Percentiles rank a stretch among this genome's conserved stretches.
Conservation (phyloP, 768 basidiomycete species). For the Fibroporia radiculosa region DNA sequence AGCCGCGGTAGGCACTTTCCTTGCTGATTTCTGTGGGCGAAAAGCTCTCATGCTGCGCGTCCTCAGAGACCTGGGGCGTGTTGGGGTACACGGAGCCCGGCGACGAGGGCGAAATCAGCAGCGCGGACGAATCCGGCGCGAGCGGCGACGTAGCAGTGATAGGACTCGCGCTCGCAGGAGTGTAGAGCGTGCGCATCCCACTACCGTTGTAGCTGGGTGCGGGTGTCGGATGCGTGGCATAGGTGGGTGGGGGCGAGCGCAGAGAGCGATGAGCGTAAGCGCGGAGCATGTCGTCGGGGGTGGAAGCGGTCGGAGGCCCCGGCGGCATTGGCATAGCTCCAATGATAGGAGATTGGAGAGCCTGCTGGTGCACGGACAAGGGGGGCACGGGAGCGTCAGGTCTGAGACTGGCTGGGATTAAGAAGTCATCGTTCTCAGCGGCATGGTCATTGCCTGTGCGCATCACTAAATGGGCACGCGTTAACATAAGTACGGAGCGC, state of each 20-base stretch:
- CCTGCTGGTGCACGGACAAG: conserved; percentile 20
- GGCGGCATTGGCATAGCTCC: conserved; percentile 34
- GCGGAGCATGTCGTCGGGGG: conserved; percentile 71
- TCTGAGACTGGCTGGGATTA: conserved; percentile 23
- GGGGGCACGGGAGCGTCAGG: conserved; percentile 26
- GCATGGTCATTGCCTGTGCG: conserved; percentile 40
- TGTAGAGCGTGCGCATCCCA: conserved; percentile 28
- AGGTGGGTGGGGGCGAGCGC: conserved; percentile 24
- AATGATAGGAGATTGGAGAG: conserved; percentile 28
- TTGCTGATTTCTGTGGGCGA: not conserved
- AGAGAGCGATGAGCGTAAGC: conserved; percentile 53
- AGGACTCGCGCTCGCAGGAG: too few relatives aligned
- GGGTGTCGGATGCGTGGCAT: conserved; percentile 17
- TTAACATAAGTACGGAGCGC: conserved; percentile 3
- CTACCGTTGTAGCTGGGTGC: conserved; percentile 19
- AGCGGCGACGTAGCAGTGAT: not conserved
- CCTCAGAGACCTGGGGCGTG: not conserved
- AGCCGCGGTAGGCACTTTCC: not conserved
- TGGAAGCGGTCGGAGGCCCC: conserved; percentile 36
- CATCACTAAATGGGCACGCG: conserved; percentile 47
- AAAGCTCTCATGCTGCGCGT: not conserved
- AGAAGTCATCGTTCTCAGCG: conserved; percentile 33
- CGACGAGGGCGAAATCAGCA: not conserved
- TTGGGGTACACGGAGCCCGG: not conserved
- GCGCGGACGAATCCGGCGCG: not conserved